Evolutionary conservation across 495 filamentous ascomycete species (phyloP).

Genomic region (Podospora comata): DNA sequence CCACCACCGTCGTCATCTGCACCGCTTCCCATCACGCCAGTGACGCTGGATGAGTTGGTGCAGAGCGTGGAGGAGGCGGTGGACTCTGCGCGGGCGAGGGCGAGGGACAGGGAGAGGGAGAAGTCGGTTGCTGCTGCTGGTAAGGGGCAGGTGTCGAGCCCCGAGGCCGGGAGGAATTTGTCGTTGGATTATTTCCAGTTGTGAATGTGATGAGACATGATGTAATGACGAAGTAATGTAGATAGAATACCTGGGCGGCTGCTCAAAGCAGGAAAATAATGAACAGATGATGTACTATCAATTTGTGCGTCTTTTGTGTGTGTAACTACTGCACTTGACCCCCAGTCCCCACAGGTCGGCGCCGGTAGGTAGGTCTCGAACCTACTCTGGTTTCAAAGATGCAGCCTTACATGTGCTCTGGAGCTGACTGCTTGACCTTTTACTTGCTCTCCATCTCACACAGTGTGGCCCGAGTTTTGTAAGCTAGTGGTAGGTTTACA

Average conservation of each 20-base stretch:
- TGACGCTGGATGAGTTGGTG: constrained; percentile 24
- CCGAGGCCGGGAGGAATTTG: neutral
- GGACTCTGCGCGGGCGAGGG: constrained; percentile 17
- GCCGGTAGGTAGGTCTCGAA: too few species aligned
- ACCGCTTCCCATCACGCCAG: constrained; percentile 11
- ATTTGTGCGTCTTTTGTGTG: too few species aligned
- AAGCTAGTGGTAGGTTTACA: neutral
- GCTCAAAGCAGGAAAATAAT: neutral
- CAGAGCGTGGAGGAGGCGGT: constrained; percentile 24
- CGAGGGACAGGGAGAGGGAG: constrained; percentile 12
- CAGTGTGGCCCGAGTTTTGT: neutral
- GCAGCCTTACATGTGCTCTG: too few species aligned
- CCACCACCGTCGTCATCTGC: neutral
- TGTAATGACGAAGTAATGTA: neutral
- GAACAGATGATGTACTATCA: neutral
- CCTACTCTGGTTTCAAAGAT: too few species aligned
- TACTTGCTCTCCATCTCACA: too few species aligned
- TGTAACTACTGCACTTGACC: too few species aligned
- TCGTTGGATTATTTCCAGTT: neutral
- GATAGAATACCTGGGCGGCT: neutral
- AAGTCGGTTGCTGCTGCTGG: neutral
- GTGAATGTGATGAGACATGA: neutral
- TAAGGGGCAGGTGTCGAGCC: neutral
- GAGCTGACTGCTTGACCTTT: too few species aligned
- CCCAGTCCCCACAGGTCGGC: too few species aligned